A percentile compares a stretch with the other conserved stretches of the same genome.
Evolutionary conservation across 805 yeast genomes (phyloP).

Genomic region (Myxozyma neglecta): DNA sequence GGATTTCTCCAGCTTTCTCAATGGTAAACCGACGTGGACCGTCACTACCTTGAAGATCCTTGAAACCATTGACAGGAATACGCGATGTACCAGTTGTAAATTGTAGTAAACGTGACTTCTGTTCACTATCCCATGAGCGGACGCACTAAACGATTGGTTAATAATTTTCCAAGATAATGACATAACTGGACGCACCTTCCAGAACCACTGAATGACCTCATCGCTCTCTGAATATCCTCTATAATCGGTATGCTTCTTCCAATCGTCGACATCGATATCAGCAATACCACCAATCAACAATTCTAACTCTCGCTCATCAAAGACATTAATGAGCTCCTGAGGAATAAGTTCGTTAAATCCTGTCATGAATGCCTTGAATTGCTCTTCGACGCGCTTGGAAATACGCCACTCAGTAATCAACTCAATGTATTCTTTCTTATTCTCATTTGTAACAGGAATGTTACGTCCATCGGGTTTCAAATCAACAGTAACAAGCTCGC

Average conservation of each 20-base stretch:
- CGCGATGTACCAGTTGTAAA: conserved; percentile 99
- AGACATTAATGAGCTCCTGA: conserved; percentile 91
- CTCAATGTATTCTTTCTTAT: conserved; percentile 93
- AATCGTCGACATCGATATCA: conserved; percentile 96
- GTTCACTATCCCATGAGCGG: conserved; percentile 93
- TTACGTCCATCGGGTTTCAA: conserved; percentile 85
- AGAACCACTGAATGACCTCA: conserved; percentile 97
- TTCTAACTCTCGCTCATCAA: conserved; percentile 97
- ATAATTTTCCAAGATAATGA: neutral
- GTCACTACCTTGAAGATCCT: conserved; percentile 97
- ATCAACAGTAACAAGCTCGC: conserved; percentile 85
- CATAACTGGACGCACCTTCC: conserved; percentile 51
- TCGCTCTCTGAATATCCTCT: conserved; percentile 96
- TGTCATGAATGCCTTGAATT: conserved; percentile 91
- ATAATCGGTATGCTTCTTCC: conserved; percentile 99
- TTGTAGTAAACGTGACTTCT: conserved; percentile 90
- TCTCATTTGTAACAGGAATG: conserved; percentile 90
- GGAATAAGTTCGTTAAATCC: conserved; percentile 98
- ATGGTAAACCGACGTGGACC: conserved; percentile 99
- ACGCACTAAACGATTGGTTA: conserved; percentile 50
- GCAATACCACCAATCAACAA: conserved; percentile 96
- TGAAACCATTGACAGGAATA: conserved; percentile 98
- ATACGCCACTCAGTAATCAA: conserved; percentile 95
- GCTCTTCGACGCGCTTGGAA: conserved; percentile 88
- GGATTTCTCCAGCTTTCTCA: conserved; percentile 94